phyloP scores from a whole-genome alignment of 192 early-diverging fungal genomes.

The Coemansia sp. region DNA sequence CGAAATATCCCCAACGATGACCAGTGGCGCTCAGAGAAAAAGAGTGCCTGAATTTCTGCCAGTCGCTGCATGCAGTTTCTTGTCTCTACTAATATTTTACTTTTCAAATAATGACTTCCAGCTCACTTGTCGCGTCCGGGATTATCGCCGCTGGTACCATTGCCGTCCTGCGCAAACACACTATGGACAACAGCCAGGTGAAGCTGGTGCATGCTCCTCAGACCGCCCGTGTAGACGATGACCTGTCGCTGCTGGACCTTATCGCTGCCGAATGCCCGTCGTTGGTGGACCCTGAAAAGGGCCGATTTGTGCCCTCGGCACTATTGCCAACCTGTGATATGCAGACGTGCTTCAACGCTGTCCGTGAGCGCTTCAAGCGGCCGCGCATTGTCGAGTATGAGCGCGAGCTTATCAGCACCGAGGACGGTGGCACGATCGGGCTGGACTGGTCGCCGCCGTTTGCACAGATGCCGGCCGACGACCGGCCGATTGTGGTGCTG shows the following conservation, averaged over 20 bases:
- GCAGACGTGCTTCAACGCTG: conserved; percentile 62
- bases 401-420: conserved; percentile 62
- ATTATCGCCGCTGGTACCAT: conserved; percentile 22
- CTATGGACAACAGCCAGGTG: conserved; percentile 39
- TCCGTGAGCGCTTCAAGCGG: conserved; percentile 55
- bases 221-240: conserved; percentile 21
- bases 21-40: neutral
- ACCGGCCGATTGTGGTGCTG: conserved; percentile 76
- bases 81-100: conserved; percentile 2
- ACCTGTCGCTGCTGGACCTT: conserved; percentile 29
- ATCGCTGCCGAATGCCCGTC: conserved; percentile 56
- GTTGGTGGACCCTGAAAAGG: conserved; percentile 49
- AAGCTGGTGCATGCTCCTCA: conserved; percentile 39
- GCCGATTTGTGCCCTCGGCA: conserved; percentile 66
- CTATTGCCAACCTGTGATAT: conserved; percentile 75
- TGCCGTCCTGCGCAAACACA: conserved; percentile 29
- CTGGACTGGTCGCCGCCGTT: conserved; percentile 83
- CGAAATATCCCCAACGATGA: neutral
- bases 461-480: conserved; percentile 55
- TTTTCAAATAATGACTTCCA: conserved; percentile 24
- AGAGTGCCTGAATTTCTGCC: neutral
- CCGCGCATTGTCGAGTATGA: conserved; percentile 26
- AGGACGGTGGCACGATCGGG: conserved; percentile 83
- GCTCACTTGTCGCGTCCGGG: conserved; percentile 22
- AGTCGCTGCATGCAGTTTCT: neutral